Conservation (phyloP, 345 rosid genomes). For the Moricandia moricandioides region DNA sequence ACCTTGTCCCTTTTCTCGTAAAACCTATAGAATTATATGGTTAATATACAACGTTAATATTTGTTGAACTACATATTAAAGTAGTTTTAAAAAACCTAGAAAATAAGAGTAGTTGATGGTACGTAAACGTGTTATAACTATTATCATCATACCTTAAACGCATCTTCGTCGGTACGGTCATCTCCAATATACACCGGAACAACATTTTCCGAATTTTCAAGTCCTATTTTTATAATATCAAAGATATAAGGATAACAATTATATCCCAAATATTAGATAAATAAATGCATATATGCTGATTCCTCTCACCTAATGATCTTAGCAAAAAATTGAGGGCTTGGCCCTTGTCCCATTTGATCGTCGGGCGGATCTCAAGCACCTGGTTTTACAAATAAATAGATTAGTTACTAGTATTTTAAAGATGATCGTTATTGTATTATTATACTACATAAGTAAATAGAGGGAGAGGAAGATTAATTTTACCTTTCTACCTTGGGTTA, state of each 20-base stretch:
- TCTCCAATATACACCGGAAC: constrained; percentile 91
- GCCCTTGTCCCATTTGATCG: constrained; percentile 96
- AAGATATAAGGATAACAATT: not conserved
- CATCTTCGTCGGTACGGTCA: constrained; percentile 93
- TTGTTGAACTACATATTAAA: not conserved
- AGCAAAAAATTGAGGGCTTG: constrained; percentile 85
- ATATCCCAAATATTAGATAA: not conserved
- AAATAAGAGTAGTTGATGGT: not conserved
- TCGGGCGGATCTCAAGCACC: constrained; percentile 93
- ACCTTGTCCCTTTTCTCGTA: constrained; percentile 74
- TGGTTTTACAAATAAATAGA: constrained; percentile 22
- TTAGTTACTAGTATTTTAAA: not conserved
- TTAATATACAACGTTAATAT: not conserved
- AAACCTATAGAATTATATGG: constrained; percentile 43
- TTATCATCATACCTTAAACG: constrained; percentile 61
- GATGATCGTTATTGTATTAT: not conserved
- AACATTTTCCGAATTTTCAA: constrained; percentile 57
- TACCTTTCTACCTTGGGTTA: constrained; percentile 88
- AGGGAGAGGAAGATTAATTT: not conserved
- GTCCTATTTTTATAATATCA: constrained; percentile 43
- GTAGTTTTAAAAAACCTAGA: not conserved
- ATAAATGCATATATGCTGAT: not conserved
- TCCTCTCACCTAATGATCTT: constrained; percentile 63
- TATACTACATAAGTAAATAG: not conserved
- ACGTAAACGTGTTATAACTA: not conserved